Percentiles rank a stretch among this genome's conserved stretches.
Evolutionary conservation across 1,139 yeast genomes (phyloP).

Genomic region (Yamadazyma kanchanaburiensis): DNA sequence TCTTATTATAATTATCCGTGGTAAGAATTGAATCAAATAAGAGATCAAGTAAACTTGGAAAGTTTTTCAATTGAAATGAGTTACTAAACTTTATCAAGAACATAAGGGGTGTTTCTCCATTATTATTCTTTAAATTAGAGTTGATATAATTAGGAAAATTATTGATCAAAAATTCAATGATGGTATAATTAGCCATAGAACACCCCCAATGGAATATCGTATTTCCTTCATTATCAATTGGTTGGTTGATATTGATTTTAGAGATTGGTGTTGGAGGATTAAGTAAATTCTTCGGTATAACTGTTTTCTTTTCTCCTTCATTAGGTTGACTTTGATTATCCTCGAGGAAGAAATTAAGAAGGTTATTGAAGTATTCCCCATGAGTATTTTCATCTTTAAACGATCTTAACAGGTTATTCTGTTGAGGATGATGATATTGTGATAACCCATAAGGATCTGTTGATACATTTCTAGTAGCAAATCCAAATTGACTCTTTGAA

Average conservation of each 20-base stretch:
- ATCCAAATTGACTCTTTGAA: slow-evolving; percentile 4
- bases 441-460: slow-evolving; percentile 23
- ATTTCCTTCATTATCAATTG: slow-evolving; percentile 91
- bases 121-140: slow-evolving; percentile 59
- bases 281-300: slow-evolving; percentile 31
- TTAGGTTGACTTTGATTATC: slow-evolving; percentile 15
- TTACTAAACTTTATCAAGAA: slow-evolving; percentile 89
- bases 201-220: slow-evolving; percentile 97
- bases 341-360: slow-evolving; percentile 38
- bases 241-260: slow-evolving; percentile 65
- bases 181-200: slow-evolving; percentile 73
- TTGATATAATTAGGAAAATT: slow-evolving; percentile 44
- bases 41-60: slow-evolving; percentile 67
- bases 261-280: slow-evolving; percentile 43
- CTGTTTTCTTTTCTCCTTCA: slow-evolving; percentile 11
- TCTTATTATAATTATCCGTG: slow-evolving; percentile 66
- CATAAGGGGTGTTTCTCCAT: slow-evolving; percentile 88
- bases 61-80: slow-evolving; percentile 71
- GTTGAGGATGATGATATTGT: slow-evolving; percentile 23
- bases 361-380: slow-evolving; percentile 33
- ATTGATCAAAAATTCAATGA: slow-evolving; percentile 69
- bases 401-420: slow-evolving; percentile 14
- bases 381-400: slow-evolving; percentile 23
- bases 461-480: slow-evolving; percentile 6
- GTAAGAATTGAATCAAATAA: slow-evolving; percentile 75